Base-by-base conservation (phyloP, 352 stramenopile genomes). In the Blastocystis sp. region DNA sequence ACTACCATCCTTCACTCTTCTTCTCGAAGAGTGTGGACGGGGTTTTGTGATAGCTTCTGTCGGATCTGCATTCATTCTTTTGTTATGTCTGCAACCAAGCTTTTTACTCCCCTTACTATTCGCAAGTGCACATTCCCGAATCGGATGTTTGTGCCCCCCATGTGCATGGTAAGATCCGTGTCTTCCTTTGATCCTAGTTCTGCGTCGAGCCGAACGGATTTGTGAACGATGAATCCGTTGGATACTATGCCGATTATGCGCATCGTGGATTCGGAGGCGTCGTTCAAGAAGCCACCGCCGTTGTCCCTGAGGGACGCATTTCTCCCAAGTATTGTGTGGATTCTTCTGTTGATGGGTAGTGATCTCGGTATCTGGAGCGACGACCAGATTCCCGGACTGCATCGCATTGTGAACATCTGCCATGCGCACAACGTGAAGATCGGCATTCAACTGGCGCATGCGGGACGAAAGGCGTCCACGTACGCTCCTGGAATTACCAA, bases 401-500 rank as follows among this genome's bases (percentile, higher is more conserved):
- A 81, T 21, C 27, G 69, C 29, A 67, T 81, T 24, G 69, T 67
- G 18, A 21, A 71, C 18, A 27, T 81, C 21, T 27, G 38, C 36
- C 69, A 81, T 34, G 34, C 24, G 14, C 14, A 67, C 9, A 34
- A 49, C 18, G 54, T 9, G 2, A 81, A 81, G 40, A 81, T 81
- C 36, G 69, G 69, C 16, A 81, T 81, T 81, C 69, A 81, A 44
- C 63, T 81, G 3, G 69, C 49, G 9, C 69, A 81, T 44, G 69
- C 69, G 3, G 69, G 69, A 4, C 38, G 69, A 16, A 81, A 81
- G 54, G 69, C 21, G 7, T 81, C 69, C 16, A 46, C 42, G 24
- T 67, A 69, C 40, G n/a, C 38, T 42, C 69, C 49, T 11, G 49
- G 69, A 18, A 44, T 18, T 16, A 24, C 54, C 2, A 81, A 71